phyloP scores from a whole-genome alignment of 2,329 filamentous ascomycete genomes.

The Aspergillus sojae region DNA sequence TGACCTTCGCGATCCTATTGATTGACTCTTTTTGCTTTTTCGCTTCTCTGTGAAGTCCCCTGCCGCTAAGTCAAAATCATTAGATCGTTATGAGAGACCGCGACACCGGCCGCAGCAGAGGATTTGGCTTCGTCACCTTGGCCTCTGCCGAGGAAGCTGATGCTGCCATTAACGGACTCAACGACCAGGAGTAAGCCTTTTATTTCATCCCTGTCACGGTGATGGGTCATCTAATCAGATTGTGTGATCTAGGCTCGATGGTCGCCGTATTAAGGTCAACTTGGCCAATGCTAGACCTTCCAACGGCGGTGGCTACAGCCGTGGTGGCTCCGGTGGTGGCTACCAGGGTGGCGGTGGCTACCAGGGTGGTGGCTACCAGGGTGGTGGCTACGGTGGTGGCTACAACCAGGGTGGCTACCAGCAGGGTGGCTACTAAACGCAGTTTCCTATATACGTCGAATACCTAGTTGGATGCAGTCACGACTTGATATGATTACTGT shows the following conservation, averaged over 20 bases:
- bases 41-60: neutral
- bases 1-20: neutral
- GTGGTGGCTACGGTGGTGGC: neutral
- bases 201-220: no score
- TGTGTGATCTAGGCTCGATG: neutral
- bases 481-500: neutral
- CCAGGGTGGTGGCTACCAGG: neutral
- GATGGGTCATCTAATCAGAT: neutral
- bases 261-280: neutral
- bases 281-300: neutral
- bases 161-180: neutral
- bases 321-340: neutral
- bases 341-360: neutral
- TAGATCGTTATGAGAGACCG: neutral
- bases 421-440: neutral
- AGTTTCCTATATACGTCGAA: neutral
- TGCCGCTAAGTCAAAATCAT: neutral
- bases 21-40: neutral
- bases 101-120: constrained; percentile 23
- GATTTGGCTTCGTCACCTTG: constrained; percentile 31
- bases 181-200: neutral
- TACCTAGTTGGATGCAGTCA: neutral
- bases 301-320: neutral
- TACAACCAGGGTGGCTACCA: neutral
- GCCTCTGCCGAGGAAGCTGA: neutral